phyloP scores from a whole-genome alignment of 1,139 yeast species.

The Lodderomyces oxycetoniae region DNA sequence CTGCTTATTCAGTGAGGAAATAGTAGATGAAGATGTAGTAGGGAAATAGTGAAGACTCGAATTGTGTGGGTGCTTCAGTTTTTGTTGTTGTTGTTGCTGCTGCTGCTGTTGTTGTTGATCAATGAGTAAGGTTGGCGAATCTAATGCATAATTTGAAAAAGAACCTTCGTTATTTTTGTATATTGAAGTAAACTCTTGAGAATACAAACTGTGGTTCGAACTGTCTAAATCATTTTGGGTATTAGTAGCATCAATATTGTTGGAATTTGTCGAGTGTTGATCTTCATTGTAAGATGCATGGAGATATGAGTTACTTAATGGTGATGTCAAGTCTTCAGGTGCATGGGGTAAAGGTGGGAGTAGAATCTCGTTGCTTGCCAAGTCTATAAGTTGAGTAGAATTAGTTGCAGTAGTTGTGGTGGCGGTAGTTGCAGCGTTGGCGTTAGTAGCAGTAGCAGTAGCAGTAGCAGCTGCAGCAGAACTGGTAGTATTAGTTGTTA shows the following conservation, averaged over 20 bases:
- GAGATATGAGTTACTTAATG: constrained; percentile 6
- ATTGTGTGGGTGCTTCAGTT: not conserved
- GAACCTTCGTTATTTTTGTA: constrained; percentile 16
- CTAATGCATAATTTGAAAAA: constrained; percentile 26
- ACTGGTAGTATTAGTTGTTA: constrained; percentile 1
- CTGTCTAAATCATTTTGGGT: constrained; percentile 1
- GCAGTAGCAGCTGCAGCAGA: constrained; percentile 1
- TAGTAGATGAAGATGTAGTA: constrained; percentile 9
- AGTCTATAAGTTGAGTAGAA: not conserved
- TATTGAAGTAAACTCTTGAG: constrained; percentile 13
- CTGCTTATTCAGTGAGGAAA: not conserved
- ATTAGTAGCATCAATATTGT: not conserved
- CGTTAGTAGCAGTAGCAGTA: not conserved
- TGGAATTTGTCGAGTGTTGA: not conserved
- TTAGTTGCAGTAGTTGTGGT: constrained; percentile 2
- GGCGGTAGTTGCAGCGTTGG: constrained; percentile 1
- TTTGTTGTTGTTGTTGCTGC: constrained; percentile 4
- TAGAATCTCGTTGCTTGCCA: constrained; percentile 22
- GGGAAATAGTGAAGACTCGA: constrained; percentile 19
- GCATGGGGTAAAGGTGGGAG: constrained; percentile 39
- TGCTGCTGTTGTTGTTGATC: constrained; percentile 12
- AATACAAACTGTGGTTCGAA: constrained; percentile 7
- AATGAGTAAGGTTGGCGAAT: constrained; percentile 25
- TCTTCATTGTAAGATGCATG: not conserved
- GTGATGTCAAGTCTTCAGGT: constrained; percentile 11